Base-by-base conservation (phyloP, 371 early-diverging fungal genomes). In the Gilbertella persicaria region DNA sequence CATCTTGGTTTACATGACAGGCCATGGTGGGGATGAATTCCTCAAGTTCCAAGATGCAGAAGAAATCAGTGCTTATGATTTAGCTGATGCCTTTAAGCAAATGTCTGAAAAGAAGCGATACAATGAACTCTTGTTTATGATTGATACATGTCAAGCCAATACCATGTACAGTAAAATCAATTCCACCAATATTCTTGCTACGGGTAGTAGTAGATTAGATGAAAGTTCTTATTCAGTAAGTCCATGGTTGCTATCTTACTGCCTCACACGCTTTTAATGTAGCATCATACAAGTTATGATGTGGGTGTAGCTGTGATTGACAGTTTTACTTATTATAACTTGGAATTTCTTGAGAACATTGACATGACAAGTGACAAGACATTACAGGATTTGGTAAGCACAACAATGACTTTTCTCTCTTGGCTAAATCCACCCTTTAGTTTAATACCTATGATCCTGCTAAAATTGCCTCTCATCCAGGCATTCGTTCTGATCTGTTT, bases 21-120 rank as follows among this genome's bases (percentile, higher is more conserved):
- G 98, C 0, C 97, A 98, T 65, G 98, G 98, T 25, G 98, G 98
- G 26, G 95, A 96, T 60, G 96, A 95, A 55, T 97, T 98, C 61
- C 67, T 98, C 43, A 98, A 98, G 72, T 97, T 98, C 65, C 98
- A 97, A 67, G 98, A 98, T 70, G 86, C 89, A 17, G 96, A 98
- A 65, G 98, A 98, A 69, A 90, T 98, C 47, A 88, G 92, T 50
- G 87, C 91, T 19, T 87, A 92, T 45, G 97, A 97, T 71, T 69
- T 98, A 37, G 97, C 94, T 5, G 96, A 96, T 67, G 91, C 98
- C 16, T 92, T 98, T 58, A 86, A 89, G 45, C 97, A 97, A 67
- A 97, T 98, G 98, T 80, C 80, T 64, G 95, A 96, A 71, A 95
- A 95, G 79, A 83, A 86, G 67, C 69, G 94, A 69, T 98, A 96